Base-by-base conservation (phyloP, 768 basidiomycete species). In the Gelatoporia subvermispora region DNA sequence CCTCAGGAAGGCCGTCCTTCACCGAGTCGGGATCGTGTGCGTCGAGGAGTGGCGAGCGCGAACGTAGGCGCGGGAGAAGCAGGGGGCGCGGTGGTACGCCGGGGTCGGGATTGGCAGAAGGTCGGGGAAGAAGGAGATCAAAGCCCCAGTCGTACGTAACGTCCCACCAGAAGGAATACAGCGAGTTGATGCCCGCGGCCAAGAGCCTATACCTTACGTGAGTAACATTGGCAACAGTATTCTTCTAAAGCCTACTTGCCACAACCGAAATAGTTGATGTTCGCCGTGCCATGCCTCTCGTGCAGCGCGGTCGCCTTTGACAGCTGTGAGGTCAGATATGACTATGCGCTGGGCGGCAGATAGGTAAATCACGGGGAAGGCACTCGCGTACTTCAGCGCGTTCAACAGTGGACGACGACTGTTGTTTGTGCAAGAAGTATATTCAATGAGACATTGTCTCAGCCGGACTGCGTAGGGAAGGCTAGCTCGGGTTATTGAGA, bases 141-240 rank as follows among this genome's bases (percentile, higher is more conserved):
- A 99, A 74, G 4, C 96, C 96, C 94, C 95, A 99, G 64, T 99
- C 96, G 64, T 95, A 90, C 41, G 91, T 93, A 37, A 98, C 78
- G 67, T 98, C 96, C 96, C 96, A 99, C 90, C 93, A 99, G 66
- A 95, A 98, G 2, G 93, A 94, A 67, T 92, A 99, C 24, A 88
- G 65, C 3, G 94, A 95, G 67, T 98, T 98, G 59, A 95, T 65
- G 31, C 79, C 75, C 20, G 91, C 93, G 9, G 85, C 79, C 39
- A 96, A 66, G 15, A 97, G 66, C 93, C 93, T 95, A 48, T 31
- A 13, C 28, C 9, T 25, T n/a, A 54, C 4, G 34, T 24, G 31
- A 22, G 39, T 4, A 11, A 39, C n/a, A 18, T n/a, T 8, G 24
- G 35, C 15, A 58, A 15, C 17, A 47, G 17, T 5, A 41, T 3